Evolutionary conservation across 2,329 filamentous ascomycete genomes (phyloP).

Genomic region (Penicillium crustosum): DNA sequence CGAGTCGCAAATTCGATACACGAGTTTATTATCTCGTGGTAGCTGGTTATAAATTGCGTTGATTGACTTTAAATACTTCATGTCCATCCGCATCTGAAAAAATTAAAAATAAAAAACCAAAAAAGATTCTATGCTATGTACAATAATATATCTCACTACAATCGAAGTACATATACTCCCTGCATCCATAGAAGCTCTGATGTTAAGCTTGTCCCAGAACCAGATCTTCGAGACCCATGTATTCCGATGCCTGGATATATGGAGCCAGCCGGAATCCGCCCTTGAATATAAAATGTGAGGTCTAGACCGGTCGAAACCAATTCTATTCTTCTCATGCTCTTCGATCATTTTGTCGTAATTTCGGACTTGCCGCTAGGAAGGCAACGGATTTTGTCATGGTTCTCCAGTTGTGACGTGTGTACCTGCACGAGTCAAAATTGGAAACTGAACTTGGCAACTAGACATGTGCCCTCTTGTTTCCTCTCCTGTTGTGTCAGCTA

Average conservation of each 20-base stretch:
- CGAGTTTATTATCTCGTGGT: neutral
- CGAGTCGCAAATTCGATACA: neutral
- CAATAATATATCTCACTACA: neutral
- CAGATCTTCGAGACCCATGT: neutral
- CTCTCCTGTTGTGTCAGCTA: neutral
- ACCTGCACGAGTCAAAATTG: neutral
- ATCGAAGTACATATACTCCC: neutral
- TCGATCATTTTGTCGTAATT: constrained; percentile 5
- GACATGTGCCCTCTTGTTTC: neutral
- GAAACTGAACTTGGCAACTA: neutral
- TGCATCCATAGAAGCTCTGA: neutral
- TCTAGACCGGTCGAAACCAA: constrained; percentile 7
- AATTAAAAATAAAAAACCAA: too few species aligned
- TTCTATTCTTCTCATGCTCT: neutral
- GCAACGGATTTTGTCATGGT: neutral
- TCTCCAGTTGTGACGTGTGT: neutral
- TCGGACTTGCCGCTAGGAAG: neutral
- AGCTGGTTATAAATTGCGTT: neutral
- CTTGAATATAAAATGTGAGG: neutral
- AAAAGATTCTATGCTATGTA: neutral
- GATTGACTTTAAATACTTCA: neutral
- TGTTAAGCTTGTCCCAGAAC: neutral
- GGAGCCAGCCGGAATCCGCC: neutral
- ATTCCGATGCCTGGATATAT: neutral
- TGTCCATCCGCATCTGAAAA: neutral